These are phyloP conservation scores for Epichloe brachyelytri DNA, from an alignment of 2,329 filamentous ascomycete species.

Conservation along the genomic window DNA sequence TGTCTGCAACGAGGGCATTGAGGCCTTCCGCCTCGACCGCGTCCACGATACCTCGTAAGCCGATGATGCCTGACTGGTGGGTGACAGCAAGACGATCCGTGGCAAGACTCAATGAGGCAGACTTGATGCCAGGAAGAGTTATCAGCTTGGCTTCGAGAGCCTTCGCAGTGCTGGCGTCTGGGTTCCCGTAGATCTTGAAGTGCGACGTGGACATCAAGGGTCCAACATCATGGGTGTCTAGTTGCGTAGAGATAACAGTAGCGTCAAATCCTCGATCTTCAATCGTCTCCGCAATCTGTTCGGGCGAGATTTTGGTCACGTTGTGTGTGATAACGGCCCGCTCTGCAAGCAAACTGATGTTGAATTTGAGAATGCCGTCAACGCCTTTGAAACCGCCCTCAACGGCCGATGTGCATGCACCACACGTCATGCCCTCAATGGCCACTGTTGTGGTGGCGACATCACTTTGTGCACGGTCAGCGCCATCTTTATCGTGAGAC, in stretches of 20 bases:
- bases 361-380: conserved; percentile 75
- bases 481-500: conserved; percentile 13
- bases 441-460: conserved; percentile 68
- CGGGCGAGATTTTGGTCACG: conserved; percentile 52
- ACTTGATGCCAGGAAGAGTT: conserved; percentile 55
- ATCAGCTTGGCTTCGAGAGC: conserved; percentile 56
- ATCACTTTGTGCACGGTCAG: conserved; percentile 20
- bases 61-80: conserved; percentile 58
- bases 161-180: conserved; percentile 58
- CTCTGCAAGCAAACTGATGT: conserved; percentile 88
- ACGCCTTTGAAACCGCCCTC: conserved; percentile 68
- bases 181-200: conserved; percentile 73
- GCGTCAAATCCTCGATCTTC: conserved; percentile 87
- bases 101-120: conserved; percentile 60
- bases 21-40: conserved; percentile 69
- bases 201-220: conserved; percentile 50
- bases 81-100: conserved; percentile 62
- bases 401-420: conserved; percentile 86
- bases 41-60: conserved; percentile 73
- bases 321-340: conserved; percentile 82
- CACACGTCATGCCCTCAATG: conserved; percentile 95
- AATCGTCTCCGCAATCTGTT: conserved; percentile 69
- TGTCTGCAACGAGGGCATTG: conserved; percentile 81
- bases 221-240: conserved; percentile 41
- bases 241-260: conserved; percentile 62